Base-by-base conservation (phyloP, 805 yeast genomes). In the Myxozyma nipponensis region DNA sequence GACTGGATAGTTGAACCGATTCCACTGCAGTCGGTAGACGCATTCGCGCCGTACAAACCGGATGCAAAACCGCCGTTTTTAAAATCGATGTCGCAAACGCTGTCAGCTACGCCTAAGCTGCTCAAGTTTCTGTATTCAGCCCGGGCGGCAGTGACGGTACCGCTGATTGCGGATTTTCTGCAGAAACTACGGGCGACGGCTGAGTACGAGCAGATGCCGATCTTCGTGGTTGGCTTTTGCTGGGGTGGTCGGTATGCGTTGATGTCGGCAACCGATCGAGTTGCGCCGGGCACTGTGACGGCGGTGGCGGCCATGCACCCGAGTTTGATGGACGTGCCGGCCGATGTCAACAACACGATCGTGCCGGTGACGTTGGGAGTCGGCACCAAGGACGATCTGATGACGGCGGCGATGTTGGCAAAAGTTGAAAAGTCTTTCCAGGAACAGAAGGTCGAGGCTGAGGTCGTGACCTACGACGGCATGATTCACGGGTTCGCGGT, bases 181-280 rank as follows among this genome's bases (percentile, higher is more conserved):
- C 42, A 42, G 39, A 30, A 37, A 22, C 22, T 48, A 7, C 34
- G 40, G 30, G 26, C 21, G 3, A 34, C 42, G 13, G 38, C 15
- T 13, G 37, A 34, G 36, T 42, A 49, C 9, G 38, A 43, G 3
- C 7, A 7, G 7, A 5, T 26, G 9, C 41, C 46, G 2, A 24
- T 51, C 25, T 51, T 46, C 32, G 41, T 41, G n/a, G 55, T 54
- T 13, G 58, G 58, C 2, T 50, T 44, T 28, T 54, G 58, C 45
- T 51, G 49, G 52, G 58, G 58, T 9, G 56, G 58, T 9, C 39
- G 55, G 22, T 47, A 37, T 36, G 30, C 58, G 10, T 17, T 54
- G 18, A 37, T 44, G 13, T 17, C 42, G 25, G 48, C 37, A 9
- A 39, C 49, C 10, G 35, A 39, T 18, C 25, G 19, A 26, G 30